These are phyloP conservation scores for Cytauxzoon felis DNA, from an alignment of 169 alveolate species.

Conservation along the genomic window DNA sequence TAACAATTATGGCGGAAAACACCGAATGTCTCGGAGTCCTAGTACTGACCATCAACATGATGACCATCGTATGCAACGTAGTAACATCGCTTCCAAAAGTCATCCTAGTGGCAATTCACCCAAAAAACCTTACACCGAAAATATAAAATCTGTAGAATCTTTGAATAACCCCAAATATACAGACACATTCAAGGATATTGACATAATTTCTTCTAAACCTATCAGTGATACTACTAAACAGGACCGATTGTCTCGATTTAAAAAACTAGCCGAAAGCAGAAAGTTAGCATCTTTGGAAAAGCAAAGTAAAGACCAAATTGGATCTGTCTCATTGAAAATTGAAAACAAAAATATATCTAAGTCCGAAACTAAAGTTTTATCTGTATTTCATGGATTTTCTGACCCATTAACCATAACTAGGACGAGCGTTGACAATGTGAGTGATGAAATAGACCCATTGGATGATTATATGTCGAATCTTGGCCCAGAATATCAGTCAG, in stretches of 20 bases:
- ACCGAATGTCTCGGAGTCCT: constrained; percentile 18
- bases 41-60: constrained; percentile 9
- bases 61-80: constrained; percentile 6
- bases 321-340: constrained; percentile 29
- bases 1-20: constrained; percentile 17
- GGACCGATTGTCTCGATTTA: constrained; percentile 54
- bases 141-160: not conserved
- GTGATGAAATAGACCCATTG: constrained; percentile 42
- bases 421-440: not conserved
- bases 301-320: constrained; percentile 4
- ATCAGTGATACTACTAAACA: constrained; percentile 31
- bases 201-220: not conserved
- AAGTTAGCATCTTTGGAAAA: not conserved
- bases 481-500: constrained; percentile 12
- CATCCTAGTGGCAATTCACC: not conserved
- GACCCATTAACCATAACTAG: constrained; percentile 14
- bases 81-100: constrained; percentile 1
- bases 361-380: constrained; percentile 5
- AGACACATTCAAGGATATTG: not conserved
- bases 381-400: constrained; percentile 27
- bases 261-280: constrained; percentile 53
- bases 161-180: not conserved
- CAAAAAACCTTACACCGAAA: not conserved
- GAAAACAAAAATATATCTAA: not conserved
- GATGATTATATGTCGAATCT: constrained; percentile 38